Evolutionary conservation across 2,329 filamentous ascomycete genomes (phyloP).

Genomic region (Leptographium flavum): DNA sequence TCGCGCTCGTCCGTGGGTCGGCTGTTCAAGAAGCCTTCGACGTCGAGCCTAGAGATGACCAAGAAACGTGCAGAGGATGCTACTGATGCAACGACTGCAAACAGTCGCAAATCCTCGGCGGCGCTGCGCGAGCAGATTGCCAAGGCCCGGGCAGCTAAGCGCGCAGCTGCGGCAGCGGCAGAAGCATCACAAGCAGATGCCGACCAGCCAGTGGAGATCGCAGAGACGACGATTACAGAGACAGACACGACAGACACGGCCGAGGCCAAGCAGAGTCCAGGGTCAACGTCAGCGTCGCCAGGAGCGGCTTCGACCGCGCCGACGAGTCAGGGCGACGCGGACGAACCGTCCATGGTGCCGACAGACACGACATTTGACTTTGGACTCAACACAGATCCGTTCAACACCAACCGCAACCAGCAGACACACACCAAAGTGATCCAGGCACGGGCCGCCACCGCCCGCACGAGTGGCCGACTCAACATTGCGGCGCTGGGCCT

Average conservation of each 20-base stretch:
- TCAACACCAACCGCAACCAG: slow-evolving; percentile 49
- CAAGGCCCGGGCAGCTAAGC: slow-evolving; percentile 73
- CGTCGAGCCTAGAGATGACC: slow-evolving; percentile 27
- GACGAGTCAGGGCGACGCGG: slow-evolving; percentile 13
- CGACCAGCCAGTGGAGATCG: too few relatives aligned
- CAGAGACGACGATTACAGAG: too few relatives aligned
- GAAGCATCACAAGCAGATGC: too few relatives aligned
- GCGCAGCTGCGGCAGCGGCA: too few relatives aligned
- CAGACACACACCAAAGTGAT: slow-evolving; percentile 52
- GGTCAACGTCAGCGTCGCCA: neutral
- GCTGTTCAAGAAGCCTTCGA: slow-evolving; percentile 40
- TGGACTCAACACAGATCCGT: slow-evolving; percentile 49
- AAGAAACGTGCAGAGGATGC: too few relatives aligned
- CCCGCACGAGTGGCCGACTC: slow-evolving; percentile 63
- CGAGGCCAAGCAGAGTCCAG: neutral
- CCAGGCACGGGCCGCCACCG: slow-evolving; percentile 56
- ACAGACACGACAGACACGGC: too few relatives aligned
- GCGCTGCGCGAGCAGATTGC: slow-evolving; percentile 83
- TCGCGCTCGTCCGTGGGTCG: slow-evolving; percentile 37
- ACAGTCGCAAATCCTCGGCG: slow-evolving; percentile 53
- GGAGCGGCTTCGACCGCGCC: neutral
- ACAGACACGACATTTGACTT: slow-evolving; percentile 41
- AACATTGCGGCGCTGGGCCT: slow-evolving; percentile 80
- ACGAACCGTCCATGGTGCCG: slow-evolving; percentile 27
- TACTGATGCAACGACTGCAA: too few relatives aligned